A percentile compares a stretch with the other conserved stretches of the same genome.
These are phyloP conservation scores for Solanum sitiens DNA, from an alignment of 257 asterid genomes.

Conservation along the genomic window DNA sequence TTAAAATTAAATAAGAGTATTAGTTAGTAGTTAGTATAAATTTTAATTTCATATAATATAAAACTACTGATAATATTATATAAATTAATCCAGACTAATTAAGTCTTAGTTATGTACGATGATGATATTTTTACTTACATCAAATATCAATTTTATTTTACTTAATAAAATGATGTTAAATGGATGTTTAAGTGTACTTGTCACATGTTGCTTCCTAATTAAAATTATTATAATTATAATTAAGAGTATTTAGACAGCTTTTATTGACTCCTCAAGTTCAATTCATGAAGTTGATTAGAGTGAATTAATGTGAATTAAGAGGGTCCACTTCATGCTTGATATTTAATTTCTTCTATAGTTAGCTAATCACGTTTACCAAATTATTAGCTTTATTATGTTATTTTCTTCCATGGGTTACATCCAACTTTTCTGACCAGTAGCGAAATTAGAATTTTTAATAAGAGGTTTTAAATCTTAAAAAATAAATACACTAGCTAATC, in stretches of 20 bases:
- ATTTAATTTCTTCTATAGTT: not conserved
- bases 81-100: not conserved
- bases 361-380: not conserved
- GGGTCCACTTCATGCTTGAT: not conserved
- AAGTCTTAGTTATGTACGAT: not conserved
- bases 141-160: not conserved
- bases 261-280: not conserved
- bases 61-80: not conserved
- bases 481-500: accelerated
- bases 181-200: not conserved
- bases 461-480: too few species aligned
- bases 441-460: too few species aligned
- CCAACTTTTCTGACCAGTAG: not conserved
- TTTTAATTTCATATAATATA: not conserved
- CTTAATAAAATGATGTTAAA: not conserved
- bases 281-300: not conserved
- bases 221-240: not conserved
- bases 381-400: not conserved
- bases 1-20: not conserved
- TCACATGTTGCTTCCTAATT: not conserved
- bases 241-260: not conserved
- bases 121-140: not conserved
- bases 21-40: not conserved
- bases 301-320: not conserved
- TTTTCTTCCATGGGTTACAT: not conserved